These are phyloP conservation scores for Dothideomycetidae sp. DNA, from an alignment of 2,329 filamentous ascomycete species.

Conservation along the genomic window DNA sequence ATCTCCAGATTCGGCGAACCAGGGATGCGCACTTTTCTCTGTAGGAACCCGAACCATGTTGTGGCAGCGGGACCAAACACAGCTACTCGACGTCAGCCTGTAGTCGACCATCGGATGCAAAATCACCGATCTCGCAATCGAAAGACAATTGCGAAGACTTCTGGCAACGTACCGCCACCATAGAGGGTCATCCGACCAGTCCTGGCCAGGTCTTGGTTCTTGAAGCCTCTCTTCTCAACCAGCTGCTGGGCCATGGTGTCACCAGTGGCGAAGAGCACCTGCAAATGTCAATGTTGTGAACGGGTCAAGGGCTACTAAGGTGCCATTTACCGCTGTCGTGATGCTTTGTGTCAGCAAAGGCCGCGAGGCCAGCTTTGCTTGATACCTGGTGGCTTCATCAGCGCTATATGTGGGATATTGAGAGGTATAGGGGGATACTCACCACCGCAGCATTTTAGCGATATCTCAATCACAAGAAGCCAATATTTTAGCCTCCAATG, in stretches of 20 bases:
- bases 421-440: constrained; percentile 13
- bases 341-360: constrained; percentile 83
- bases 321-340: constrained; percentile 53
- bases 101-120: constrained; percentile 10
- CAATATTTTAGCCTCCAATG: too few species aligned
- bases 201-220: constrained; percentile 56
- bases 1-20: constrained; percentile 55
- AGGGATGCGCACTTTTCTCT: constrained; percentile 49
- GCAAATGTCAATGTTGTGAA: constrained; percentile 3
- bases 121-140: too few species aligned
- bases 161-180: constrained; percentile 48
- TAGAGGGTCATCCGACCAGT: constrained; percentile 70
- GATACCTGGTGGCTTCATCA: constrained; percentile 51
- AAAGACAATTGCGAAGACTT: too few species aligned
- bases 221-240: constrained; percentile 65
- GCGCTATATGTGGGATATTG: constrained; percentile 14
- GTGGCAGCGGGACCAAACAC: constrained; percentile 82
- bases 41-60: constrained; percentile 72
- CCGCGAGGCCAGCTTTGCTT: constrained; percentile 61
- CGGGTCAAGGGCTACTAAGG: background rate
- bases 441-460: constrained; percentile 30
- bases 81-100: constrained; percentile 28
- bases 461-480: background rate
- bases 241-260: constrained; percentile 83
- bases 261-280: constrained; percentile 81